These are phyloP conservation scores for Imleria badia DNA, from an alignment of 768 basidiomycete species.

Conservation along the genomic window DNA sequence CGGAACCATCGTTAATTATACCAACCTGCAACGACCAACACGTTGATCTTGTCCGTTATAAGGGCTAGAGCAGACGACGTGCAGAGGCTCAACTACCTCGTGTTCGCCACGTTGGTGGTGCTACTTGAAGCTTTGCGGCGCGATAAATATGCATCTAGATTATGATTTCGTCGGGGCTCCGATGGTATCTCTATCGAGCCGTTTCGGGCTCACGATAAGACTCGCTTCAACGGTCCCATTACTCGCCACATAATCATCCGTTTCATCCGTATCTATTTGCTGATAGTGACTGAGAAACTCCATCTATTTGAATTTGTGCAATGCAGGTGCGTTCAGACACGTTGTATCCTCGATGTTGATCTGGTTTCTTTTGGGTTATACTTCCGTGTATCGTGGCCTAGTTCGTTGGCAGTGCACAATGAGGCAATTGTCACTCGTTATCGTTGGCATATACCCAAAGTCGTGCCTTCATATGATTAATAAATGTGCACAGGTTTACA, in stretches of 20 bases:
- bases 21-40: slow-evolving; percentile 4
- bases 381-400: slow-evolving; percentile 20
- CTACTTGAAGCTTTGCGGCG: slow-evolving; percentile 4
- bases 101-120: slow-evolving; percentile 24
- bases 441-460: slow-evolving; percentile 12
- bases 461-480: slow-evolving; percentile 26
- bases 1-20: slow-evolving; percentile 27
- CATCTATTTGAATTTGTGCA: slow-evolving; percentile 27
- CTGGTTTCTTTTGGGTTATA: slow-evolving; percentile 7
- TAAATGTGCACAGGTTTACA: slow-evolving; percentile 19
- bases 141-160: slow-evolving; percentile 2
- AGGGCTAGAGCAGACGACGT: slow-evolving; percentile 9
- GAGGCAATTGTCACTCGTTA: slow-evolving; percentile 22
- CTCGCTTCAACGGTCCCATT: neutral
- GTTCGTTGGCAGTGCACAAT: slow-evolving; percentile 24
- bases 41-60: slow-evolving; percentile 7
- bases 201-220: slow-evolving; percentile 19
- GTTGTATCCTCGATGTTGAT: slow-evolving; percentile 30
- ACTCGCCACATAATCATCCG: slow-evolving; percentile 8
- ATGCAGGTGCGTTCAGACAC: slow-evolving; percentile 18
- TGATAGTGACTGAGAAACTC: slow-evolving; percentile 24
- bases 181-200: slow-evolving; percentile 12
- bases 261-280: slow-evolving; percentile 13
- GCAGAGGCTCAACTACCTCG: slow-evolving; percentile 18
- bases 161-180: neutral